These are phyloP conservation scores for Graphiopsis chlorocephala DNA, from an alignment of 2,329 filamentous ascomycete genomes.

Conservation along the genomic window DNA sequence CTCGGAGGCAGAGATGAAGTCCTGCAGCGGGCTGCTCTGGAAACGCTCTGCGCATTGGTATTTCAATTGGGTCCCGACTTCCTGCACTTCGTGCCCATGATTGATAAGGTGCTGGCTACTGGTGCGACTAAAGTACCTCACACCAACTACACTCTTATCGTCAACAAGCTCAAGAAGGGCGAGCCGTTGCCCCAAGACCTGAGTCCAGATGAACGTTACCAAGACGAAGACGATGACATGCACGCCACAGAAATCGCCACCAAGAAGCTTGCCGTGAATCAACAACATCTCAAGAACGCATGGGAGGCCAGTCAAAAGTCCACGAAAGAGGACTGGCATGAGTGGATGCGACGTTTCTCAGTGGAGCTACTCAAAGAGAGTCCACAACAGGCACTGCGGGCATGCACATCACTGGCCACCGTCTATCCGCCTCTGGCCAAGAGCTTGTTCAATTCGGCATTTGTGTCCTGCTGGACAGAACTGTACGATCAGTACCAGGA, in stretches of 20 bases:
- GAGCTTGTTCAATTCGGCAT: conserved; percentile 96
- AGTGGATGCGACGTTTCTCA: conserved; percentile 96
- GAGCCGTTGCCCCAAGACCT: conserved; percentile 94
- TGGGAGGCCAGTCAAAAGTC: conserved; percentile 98
- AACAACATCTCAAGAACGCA: conserved; percentile 92
- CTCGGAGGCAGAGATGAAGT: conserved; percentile 69
- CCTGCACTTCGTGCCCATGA: conserved; percentile 85
- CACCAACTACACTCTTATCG: conserved; percentile 85
- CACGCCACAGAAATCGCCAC: conserved; percentile 79
- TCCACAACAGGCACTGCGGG: conserved; percentile 89
- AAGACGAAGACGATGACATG: conserved; percentile 68
- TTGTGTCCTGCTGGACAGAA: conserved; percentile 98
- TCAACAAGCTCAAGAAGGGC: conserved; percentile 89
- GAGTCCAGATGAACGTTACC: conserved; percentile 77
- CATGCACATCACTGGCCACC: conserved; percentile 86
- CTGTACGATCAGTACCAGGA: conserved; percentile 96
- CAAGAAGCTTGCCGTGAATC: conserved; percentile 95
- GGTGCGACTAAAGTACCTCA: conserved; percentile 78
- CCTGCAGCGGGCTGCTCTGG: conserved; percentile 77
- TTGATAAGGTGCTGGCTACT: conserved; percentile 71
- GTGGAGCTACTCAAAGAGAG: conserved; percentile 93
- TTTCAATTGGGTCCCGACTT: conserved; percentile 96
- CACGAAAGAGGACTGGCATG: conserved; percentile 97
- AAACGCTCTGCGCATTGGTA: conserved; percentile 91
- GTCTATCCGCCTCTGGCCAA: conserved; percentile 88